Conservation (phyloP, 345 rosid species). For the Linum lewisii region DNA sequence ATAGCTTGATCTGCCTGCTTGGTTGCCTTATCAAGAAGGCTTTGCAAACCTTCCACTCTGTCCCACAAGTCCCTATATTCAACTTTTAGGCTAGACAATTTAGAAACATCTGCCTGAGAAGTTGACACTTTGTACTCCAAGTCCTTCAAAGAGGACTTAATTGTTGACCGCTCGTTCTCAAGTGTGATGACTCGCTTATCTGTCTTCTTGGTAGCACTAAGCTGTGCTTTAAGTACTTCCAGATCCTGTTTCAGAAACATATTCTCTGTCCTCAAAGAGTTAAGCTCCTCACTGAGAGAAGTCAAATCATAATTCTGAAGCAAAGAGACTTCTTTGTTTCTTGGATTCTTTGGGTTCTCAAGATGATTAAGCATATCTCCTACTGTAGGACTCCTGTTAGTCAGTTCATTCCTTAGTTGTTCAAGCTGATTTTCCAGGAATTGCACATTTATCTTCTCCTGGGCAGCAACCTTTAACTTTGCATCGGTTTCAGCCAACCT, state of each 20-base stretch:
- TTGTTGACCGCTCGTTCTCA: slow-evolving; percentile 51
- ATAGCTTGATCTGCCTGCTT: slow-evolving; percentile 81
- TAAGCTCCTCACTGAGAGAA: slow-evolving; percentile 56
- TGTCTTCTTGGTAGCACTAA: slow-evolving; percentile 40
- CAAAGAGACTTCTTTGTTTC: not conserved
- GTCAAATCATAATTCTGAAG: slow-evolving; percentile 13
- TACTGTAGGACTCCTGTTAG: slow-evolving; percentile 25
- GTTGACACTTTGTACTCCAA: slow-evolving; percentile 55
- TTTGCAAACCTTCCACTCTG: slow-evolving; percentile 64
- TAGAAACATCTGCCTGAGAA: slow-evolving; percentile 46
- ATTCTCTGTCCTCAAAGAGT: slow-evolving; percentile 56
- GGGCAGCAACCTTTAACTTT: slow-evolving; percentile 57
- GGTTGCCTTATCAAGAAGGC: slow-evolving; percentile 53
- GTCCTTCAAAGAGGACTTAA: slow-evolving; percentile 63
- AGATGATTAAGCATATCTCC: slow-evolving; percentile 11
- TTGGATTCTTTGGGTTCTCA: slow-evolving; percentile 20
- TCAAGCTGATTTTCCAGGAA: slow-evolving; percentile 59
- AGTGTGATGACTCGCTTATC: slow-evolving; percentile 53
- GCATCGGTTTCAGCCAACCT: slow-evolving; percentile 84
- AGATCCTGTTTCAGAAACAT: slow-evolving; percentile 51
- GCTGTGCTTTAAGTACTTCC: slow-evolving; percentile 47
- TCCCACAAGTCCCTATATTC: slow-evolving; percentile 63
- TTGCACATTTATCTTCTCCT: slow-evolving; percentile 62
- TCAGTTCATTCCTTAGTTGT: slow-evolving; percentile 49
- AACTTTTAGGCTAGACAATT: no score